These are phyloP conservation scores for Phytophthora sp. DNA, from an alignment of 352 stramenopile species.

Conservation along the genomic window DNA sequence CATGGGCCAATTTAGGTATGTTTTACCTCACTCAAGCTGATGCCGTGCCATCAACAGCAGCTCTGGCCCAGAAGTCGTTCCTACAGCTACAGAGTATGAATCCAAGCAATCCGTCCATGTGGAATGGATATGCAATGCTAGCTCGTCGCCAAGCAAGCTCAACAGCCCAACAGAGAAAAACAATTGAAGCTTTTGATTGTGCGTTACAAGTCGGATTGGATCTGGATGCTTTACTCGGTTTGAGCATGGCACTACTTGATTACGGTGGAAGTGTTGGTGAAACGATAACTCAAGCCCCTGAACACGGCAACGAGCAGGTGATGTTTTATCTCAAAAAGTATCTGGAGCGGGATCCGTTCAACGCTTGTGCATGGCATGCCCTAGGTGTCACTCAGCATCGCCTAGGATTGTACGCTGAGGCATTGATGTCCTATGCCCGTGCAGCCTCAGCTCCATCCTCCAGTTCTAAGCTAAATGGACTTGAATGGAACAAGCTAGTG, in stretches of 20 bases:
- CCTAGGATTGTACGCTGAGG: constrained; percentile 51
- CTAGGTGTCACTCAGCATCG: constrained; percentile 69
- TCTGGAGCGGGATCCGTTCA: constrained; percentile 73
- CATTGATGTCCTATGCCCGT: constrained; percentile 44
- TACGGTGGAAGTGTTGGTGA: constrained; percentile 26
- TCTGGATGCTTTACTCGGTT: constrained; percentile 73
- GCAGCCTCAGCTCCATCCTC: constrained; percentile 22
- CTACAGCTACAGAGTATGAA: constrained; percentile 87
- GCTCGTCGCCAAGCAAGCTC: constrained; percentile 50
- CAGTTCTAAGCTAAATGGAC: constrained; percentile 5
- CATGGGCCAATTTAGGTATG: constrained; percentile 88
- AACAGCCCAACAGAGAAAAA: constrained; percentile 46
- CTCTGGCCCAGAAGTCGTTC: constrained; percentile 76
- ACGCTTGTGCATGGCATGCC: constrained; percentile 63
- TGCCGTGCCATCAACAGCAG: constrained; percentile 24
- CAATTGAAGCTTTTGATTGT: constrained; percentile 79
- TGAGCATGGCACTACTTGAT: constrained; percentile 47
- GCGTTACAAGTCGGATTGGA: constrained; percentile 76
- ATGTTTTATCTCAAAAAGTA: constrained; percentile 86
- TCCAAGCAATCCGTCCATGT: constrained; percentile 83
- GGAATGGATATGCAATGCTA: constrained; percentile 87
- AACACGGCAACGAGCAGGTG: constrained; percentile 41
- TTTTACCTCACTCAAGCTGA: constrained; percentile 69
- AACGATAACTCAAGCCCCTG: constrained; percentile 14
- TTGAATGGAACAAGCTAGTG: constrained; percentile 52